phyloP scores from a whole-genome alignment of 108 stramenopile species.

The Pseudonitzschia delicatissima region DNA sequence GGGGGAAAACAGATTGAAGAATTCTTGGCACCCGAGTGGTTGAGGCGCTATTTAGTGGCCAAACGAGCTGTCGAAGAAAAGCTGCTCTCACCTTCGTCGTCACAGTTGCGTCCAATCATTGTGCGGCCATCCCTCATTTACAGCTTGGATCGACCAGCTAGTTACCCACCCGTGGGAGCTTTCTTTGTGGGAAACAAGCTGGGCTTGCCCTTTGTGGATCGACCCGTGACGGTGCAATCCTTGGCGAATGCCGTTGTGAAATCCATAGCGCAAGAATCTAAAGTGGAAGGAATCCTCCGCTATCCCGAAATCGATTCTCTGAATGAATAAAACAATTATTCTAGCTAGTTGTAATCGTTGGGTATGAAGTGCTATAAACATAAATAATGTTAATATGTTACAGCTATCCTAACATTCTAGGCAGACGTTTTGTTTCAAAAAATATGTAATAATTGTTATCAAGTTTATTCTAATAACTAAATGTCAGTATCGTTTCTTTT shows the following conservation, averaged over 20 bases:
- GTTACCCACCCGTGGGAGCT: slow-evolving; percentile 43
- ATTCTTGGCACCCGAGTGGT: slow-evolving; percentile 70
- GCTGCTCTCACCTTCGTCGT: not conserved
- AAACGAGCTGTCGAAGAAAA: slow-evolving; percentile 69
- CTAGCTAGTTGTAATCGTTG: too few species aligned
- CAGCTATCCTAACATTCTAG: too few species aligned
- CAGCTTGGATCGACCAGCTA: slow-evolving; percentile 65
- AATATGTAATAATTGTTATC: too few species aligned
- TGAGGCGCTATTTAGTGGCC: slow-evolving; percentile 63
- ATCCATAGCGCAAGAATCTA: slow-evolving; percentile 15
- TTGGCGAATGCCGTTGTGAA: slow-evolving; percentile 77
- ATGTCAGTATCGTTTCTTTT: too few species aligned
- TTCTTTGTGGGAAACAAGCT: slow-evolving; percentile 68
- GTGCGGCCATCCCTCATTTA: slow-evolving; percentile 78
- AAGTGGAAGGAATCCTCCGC: slow-evolving; percentile 33
- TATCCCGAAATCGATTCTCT: slow-evolving; percentile 19
- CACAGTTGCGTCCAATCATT: slow-evolving; percentile 53
- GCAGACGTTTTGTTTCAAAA: too few species aligned
- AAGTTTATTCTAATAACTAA: too few species aligned
- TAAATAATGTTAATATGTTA: too few species aligned
- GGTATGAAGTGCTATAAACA: too few species aligned
- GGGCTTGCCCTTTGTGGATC: slow-evolving; percentile 84
- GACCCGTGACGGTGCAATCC: slow-evolving; percentile 72
- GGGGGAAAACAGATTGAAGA: slow-evolving; percentile 60
- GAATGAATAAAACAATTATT: not conserved